Evolutionary conservation across 208 protist species (phyloP), one percentile per base, ranked within the genome.

Genomic region (Trichomonas tenax): DNA sequence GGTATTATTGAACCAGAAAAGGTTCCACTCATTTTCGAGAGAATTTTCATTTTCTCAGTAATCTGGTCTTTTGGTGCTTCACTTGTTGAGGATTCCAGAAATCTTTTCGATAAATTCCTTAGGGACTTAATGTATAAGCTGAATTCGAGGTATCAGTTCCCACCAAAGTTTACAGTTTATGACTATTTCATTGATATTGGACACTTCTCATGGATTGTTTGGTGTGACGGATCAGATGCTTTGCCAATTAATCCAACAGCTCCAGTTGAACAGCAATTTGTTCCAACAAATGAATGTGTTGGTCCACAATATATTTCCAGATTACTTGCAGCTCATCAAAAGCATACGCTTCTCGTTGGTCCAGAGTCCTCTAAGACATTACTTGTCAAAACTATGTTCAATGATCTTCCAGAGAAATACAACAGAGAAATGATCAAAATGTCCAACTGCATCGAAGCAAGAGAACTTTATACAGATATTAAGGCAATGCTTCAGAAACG

Each of bases 31-130:
- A n/a, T 89, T 36, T 82, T 96, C 63, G 93, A 96, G 72, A 72
- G 36, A 40, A 44, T 81, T n/a, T 44, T 96, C 49, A 97, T 98
- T 86, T 99, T 99, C 97, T 98, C 98, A 11, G 98, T 98, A 96
- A 98, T 99, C 34, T 99, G 99, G 99, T 98, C 98, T 17, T 96
- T 99, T 82, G 99, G 98, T 95, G 98, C 98, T 88, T 99, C 99
- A 97, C 97, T 99, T 14, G 97, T 98, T 95, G 97, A 98, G 2
- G 97, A 98, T 93, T 97, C 97, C 0, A 98, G 98, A 97, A 98
- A 98, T 90, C 97, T 97, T 96, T 99, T 99, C 97, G 98, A 40
- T 96, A 49, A 96, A 0, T 72, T 84, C 36, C 21, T 96, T 45
- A 48, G 44, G 36, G 45, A 96, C 97, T 96, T 98, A 26, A 98